A percentile compares a stretch with the other conserved stretches of the same genome.
These are phyloP conservation scores for Psilocybe mexicana DNA, from an alignment of 1,284 basidiomycete genomes.

Conservation along the genomic window DNA sequence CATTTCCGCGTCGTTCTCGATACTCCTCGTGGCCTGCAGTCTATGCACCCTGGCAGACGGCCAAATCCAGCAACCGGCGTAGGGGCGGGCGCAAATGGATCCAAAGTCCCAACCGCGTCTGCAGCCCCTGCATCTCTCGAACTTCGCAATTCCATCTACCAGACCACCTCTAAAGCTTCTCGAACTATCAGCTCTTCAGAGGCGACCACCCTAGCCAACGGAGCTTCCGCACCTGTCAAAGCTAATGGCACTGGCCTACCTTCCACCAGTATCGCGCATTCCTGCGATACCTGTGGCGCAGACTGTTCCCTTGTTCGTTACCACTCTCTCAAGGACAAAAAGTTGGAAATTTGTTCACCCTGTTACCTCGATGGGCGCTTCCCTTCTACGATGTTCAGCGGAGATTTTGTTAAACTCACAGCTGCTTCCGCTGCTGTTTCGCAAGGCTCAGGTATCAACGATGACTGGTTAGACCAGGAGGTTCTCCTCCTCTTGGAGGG, in stretches of 20 bases:
- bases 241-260: conserved; percentile 55
- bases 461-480: conserved; percentile 94
- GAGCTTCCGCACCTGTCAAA: conserved; percentile 41
- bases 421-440: conserved; percentile 41
- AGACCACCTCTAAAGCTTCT: conserved; percentile 84
- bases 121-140: conserved; percentile 75
- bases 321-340: conserved; percentile 91
- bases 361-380: conserved; percentile 98
- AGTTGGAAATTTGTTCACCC: conserved; percentile 85
- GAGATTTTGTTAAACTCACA: conserved; percentile 94
- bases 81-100: conserved; percentile 52
- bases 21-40: conserved; percentile 94
- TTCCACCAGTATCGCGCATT: conserved; percentile 59
- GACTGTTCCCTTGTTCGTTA: conserved; percentile 91
- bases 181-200: conserved; percentile 64
- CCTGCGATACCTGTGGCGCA: conserved; percentile 93
- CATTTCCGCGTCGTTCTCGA: conserved; percentile 98
- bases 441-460: conserved; percentile 49
- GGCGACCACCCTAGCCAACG: conserved; percentile 62
- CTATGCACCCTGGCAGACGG: conserved; percentile 90
- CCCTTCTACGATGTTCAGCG: conserved; percentile 94
- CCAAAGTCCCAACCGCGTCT: conserved; percentile 42
- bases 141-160: conserved; percentile 85
- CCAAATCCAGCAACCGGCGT: conserved; percentile 40
- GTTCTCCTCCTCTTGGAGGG: conserved; percentile 88